A percentile compares a stretch with the other conserved stretches of the same genome.
These are phyloP conservation scores for Botrytis fabae DNA, from an alignment of 2,329 filamentous ascomycete genomes.

Conservation along the genomic window DNA sequence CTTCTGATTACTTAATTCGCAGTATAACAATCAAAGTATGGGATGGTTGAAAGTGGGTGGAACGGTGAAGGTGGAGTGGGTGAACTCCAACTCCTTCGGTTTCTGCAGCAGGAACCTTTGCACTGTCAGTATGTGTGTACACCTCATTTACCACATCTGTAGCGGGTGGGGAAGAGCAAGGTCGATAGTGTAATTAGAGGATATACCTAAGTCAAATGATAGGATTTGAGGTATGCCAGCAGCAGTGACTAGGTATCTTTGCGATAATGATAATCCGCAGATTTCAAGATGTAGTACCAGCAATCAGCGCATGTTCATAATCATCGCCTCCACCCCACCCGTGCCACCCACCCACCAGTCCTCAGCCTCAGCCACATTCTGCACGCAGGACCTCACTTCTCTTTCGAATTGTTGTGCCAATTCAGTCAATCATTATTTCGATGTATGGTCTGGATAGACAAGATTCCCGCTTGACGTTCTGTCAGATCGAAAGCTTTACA, in stretches of 20 bases:
- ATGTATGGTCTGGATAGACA: background rate
- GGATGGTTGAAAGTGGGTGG: background rate
- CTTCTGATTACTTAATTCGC: background rate
- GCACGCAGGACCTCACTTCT: background rate
- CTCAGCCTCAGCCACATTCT: background rate
- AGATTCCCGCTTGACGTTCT: background rate
- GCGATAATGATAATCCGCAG: constrained; percentile 9
- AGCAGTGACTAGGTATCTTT: constrained; percentile 6
- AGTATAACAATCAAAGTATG: background rate
- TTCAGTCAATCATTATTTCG: background rate
- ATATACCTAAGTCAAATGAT: constrained; percentile 19
- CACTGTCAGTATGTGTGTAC: constrained; percentile 3
- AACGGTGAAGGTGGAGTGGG: background rate
- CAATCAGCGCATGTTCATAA: constrained; percentile 10
- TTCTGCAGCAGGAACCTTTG: background rate
- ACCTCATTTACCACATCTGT: constrained; percentile 10
- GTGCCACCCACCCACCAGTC: background rate
- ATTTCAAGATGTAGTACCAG: constrained; percentile 4
- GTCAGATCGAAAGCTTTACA: no score
- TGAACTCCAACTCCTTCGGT: background rate
- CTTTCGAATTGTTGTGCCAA: background rate
- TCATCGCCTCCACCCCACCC: background rate
- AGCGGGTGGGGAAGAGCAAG: background rate
- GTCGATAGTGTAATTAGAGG: background rate
- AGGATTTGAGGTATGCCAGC: constrained; percentile 22